Evolutionary conservation across 2,329 filamentous ascomycete species (phyloP).

Genomic region (Dactylellina parvicollis): DNA sequence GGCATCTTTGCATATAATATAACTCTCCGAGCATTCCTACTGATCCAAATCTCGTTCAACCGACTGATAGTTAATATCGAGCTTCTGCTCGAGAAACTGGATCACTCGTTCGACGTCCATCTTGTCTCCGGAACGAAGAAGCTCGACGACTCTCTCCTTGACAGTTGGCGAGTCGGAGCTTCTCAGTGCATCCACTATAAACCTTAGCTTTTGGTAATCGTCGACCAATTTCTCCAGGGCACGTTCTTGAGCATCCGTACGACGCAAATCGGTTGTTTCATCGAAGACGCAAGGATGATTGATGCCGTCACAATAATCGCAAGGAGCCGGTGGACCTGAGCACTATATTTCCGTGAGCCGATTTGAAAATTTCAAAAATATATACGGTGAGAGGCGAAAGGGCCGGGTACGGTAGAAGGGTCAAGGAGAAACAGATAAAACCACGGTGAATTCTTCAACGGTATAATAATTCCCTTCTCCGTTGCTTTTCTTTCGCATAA

Average conservation of each 20-base stretch:
- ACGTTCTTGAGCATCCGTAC: conserved; percentile 8
- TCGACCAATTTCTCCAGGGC: neutral
- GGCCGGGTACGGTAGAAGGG: too few species aligned
- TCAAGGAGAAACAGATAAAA: too few species aligned
- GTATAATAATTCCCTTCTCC: too few species aligned
- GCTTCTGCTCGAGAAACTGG: neutral
- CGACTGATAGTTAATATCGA: neutral
- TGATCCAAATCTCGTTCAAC: neutral
- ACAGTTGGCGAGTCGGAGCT: neutral
- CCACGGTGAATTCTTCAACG: too few species aligned
- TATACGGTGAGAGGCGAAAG: too few species aligned
- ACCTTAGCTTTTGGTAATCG: conserved; percentile 1
- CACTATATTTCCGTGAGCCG: neutral
- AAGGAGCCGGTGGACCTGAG: conserved; percentile 3
- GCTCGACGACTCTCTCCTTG: neutral
- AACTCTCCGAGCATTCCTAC: too few species aligned
- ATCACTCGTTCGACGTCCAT: neutral
- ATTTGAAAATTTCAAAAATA: neutral
- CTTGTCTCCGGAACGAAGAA: conserved; percentile 5
- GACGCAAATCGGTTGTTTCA: conserved; percentile 4
- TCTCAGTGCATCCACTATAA: neutral
- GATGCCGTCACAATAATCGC: neutral
- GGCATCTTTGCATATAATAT: too few species aligned
- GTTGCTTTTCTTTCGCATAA: too few species aligned
- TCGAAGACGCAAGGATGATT: neutral